Conservation (phyloP, 2,329 filamentous ascomycete species). For the Calonectria hawksworthii region DNA sequence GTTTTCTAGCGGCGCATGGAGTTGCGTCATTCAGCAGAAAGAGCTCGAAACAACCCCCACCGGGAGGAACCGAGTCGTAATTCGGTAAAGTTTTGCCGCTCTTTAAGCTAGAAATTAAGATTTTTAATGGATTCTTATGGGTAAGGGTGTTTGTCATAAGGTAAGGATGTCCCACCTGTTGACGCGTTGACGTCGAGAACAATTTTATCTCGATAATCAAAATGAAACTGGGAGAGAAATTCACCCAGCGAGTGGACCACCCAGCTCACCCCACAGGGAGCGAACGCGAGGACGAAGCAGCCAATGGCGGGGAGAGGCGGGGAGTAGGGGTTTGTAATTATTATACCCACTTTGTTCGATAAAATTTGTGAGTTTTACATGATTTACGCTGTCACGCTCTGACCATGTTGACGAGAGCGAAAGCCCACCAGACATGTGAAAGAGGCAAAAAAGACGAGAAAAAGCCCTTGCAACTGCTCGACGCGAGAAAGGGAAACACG, state of each 20-base stretch:
- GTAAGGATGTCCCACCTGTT: background rate
- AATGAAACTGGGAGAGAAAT: background rate
- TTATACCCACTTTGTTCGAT: background rate
- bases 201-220: constrained; percentile 10
- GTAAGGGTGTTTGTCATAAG: background rate
- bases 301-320: background rate
- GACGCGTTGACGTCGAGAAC: background rate
- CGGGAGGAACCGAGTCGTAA: background rate
- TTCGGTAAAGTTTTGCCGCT: background rate
- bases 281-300: background rate
- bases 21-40: background rate
- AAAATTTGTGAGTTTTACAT: background rate
- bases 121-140: background rate
- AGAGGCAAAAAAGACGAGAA: background rate
- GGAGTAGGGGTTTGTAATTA: background rate
- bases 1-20: background rate
- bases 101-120: background rate
- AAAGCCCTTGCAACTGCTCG: background rate
- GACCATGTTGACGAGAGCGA: background rate
- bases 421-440: background rate
- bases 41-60: background rate
- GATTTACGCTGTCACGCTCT: background rate
- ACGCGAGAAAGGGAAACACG: background rate
- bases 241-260: background rate
- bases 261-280: background rate